A percentile compares a stretch with the other conserved stretches of the same genome.
phyloP scores from a whole-genome alignment of 192 early-diverging fungal species.

The Dimargaris xerosporica region DNA sequence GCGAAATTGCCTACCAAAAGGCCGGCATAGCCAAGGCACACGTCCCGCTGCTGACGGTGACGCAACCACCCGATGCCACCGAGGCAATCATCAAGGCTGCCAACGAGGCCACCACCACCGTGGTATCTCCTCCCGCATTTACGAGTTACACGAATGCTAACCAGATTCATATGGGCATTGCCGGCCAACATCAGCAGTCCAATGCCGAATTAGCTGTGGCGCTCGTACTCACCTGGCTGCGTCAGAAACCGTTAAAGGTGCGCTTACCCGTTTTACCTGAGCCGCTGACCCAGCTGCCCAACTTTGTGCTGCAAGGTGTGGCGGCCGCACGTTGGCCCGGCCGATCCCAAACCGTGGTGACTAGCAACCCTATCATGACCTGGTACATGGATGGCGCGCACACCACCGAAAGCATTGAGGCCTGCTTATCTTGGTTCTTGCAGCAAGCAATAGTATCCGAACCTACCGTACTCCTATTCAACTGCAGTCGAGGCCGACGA shows the following conservation, averaged over 20 bases:
- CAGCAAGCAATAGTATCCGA: conserved; percentile 11
- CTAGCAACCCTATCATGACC: conserved; percentile 25
- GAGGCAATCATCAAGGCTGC: conserved; percentile 51
- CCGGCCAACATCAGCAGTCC: conserved; percentile 66
- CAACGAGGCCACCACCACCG: conserved; percentile 33
- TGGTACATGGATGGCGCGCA: conserved; percentile 95
- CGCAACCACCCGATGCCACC: conserved; percentile 53
- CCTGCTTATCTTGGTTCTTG: conserved; percentile 38
- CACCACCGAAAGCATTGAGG: conserved; percentile 70
- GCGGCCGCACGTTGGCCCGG: conserved; percentile 67
- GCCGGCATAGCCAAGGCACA: conserved; percentile 60
- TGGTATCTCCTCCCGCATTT: conserved; percentile 16
- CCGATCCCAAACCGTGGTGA: conserved; percentile 56
- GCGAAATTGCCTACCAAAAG: conserved; percentile 71
- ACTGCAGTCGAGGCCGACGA: conserved; percentile 64
- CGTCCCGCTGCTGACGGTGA: conserved; percentile 54
- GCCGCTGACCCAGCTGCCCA: conserved; percentile 18
- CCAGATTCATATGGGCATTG: conserved; percentile 38
- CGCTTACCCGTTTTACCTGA: conserved; percentile 6
- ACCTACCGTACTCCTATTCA: conserved; percentile 65
- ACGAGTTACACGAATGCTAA: neutral
- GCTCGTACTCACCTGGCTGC: conserved; percentile 17
- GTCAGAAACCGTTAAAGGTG: conserved; percentile 7
- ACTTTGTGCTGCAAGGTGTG: conserved; percentile 48
- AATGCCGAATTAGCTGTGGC: conserved; percentile 73